Base-by-base conservation (phyloP, 164 flowering plant genomes). In the Vitis riparia region DNA sequence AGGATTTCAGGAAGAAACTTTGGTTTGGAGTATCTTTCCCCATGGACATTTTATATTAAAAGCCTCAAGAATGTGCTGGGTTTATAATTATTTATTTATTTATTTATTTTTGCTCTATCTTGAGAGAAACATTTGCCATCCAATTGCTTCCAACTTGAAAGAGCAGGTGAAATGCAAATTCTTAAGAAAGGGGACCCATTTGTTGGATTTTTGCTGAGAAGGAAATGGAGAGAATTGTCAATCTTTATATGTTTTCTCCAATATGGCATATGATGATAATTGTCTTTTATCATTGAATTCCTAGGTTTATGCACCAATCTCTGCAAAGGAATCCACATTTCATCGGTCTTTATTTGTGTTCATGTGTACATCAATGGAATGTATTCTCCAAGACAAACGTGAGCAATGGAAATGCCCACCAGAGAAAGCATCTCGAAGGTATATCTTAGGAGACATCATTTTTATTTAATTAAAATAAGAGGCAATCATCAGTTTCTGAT, bases 341-440 rank as follows among this genome's bases (percentile, higher is more conserved):
- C 99, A 93, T 69, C 91, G 98, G 15, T 82, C 88, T 8, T 55
- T 95, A 59, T 95, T 79, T 78, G 78, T 93, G 59, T 95, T 95
- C 78, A 86, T 91, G 91, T 95, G 99, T 70, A 59, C 84, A 7
- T 89, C 97, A n/a, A 89, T 89, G 97, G 5, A 72, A 1, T 95
- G 98, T 79, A 95, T 95, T 55, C 82, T 82, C 9, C 80, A 83
- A 70, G 92, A 95, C 72, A 97, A 91, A 64, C 92, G 87, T 67
- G 89, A 91, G 75, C 99, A 96, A 74, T 84, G 92, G 89, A 91
- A 86, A 67, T 80, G 86, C 17, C 73, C 58, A 9, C 78, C 82
- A 4, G 89, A 86, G 59, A 88, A 74, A 62, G 75, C 82, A 65
- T 80, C 80, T 17, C 76, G 94, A 69, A 91, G 99, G 99, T 96